phyloP scores from a whole-genome alignment of 2,329 filamentous ascomycete genomes.

The Colletotrichum australisinense region DNA sequence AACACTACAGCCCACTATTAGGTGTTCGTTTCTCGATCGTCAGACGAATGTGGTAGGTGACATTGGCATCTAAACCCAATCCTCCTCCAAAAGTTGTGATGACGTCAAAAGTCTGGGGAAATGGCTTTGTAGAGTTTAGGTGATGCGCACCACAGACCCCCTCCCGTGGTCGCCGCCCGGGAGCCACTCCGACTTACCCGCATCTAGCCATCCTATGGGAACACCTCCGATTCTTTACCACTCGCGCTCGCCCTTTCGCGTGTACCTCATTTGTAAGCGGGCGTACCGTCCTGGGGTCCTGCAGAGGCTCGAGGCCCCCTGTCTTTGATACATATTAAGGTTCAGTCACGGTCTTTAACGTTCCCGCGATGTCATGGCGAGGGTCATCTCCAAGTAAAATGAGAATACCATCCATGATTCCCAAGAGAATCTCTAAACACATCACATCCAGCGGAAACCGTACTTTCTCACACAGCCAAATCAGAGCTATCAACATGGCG shows the following conservation, averaged over 20 bases:
- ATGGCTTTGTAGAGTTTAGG: background rate
- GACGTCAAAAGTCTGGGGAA: slow-evolving; percentile 29
- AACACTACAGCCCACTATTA: background rate
- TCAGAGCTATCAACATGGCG: slow-evolving; percentile 50
- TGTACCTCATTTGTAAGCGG: slow-evolving; percentile 20
- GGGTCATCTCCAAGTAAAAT: slow-evolving; percentile 10
- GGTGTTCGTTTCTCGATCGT: too few relatives aligned
- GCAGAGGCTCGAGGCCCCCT: background rate
- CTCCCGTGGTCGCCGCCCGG: background rate
- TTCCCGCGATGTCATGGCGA: background rate
- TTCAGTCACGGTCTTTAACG: background rate
- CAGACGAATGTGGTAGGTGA: background rate
- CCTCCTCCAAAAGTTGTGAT: slow-evolving; percentile 4
- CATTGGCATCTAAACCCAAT: background rate
- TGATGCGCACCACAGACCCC: slow-evolving; percentile 12
- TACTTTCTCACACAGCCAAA: background rate
- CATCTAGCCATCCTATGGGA: slow-evolving; percentile 12
- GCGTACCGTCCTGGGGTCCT: background rate
- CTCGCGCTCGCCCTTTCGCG: slow-evolving; percentile 5
- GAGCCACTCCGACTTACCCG: background rate
- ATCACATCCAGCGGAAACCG: background rate
- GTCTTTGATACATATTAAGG: slow-evolving; percentile 11
- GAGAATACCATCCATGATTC: background rate
- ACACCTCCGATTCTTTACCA: slow-evolving; percentile 10
- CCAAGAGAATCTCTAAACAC: slow-evolving; percentile 6